A percentile compares a stretch with the other conserved stretches of the same genome.
Evolutionary conservation across 2,329 filamentous ascomycete species (phyloP).

Genomic region (Balansia obtecta): DNA sequence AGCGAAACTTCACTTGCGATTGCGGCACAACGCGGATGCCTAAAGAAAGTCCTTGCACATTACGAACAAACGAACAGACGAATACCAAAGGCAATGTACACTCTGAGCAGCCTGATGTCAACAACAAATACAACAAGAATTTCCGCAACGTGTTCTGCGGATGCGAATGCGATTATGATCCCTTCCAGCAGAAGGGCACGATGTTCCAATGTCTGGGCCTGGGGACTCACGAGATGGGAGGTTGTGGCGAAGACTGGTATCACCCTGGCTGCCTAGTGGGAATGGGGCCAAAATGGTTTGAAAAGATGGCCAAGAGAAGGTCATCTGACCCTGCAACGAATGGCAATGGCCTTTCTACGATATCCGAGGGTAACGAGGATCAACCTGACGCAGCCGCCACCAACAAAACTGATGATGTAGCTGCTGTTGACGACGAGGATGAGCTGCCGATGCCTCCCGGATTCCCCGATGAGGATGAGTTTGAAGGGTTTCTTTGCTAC

Average conservation of each 20-base stretch:
- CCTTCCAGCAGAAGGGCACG: conserved; percentile 80
- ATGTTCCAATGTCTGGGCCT: conserved; percentile 97
- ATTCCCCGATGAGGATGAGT: conserved; percentile 81
- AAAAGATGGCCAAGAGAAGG: conserved; percentile 33
- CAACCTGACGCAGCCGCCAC: conserved; percentile 12
- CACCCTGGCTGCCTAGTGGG: conserved; percentile 88
- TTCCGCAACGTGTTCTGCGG: conserved; percentile 88
- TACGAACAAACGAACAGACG: conserved; percentile 61
- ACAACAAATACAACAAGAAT: conserved; percentile 92
- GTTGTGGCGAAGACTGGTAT: conserved; percentile 96
- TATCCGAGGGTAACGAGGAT: conserved; percentile 34
- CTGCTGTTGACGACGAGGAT: conserved; percentile 36
- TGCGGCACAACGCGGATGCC: conserved; percentile 80
- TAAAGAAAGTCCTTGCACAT: conserved; percentile 55
- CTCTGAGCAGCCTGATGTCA: conserved; percentile 57
- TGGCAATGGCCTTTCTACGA: conserved; percentile 29
- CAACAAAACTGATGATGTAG: conserved; percentile 12
- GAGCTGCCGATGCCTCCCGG: conserved; percentile 64
- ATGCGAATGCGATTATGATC: conserved; percentile 78
- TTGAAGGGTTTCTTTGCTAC: conserved; percentile 86
- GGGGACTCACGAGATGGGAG: conserved; percentile 66
- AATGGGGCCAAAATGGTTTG: conserved; percentile 60
- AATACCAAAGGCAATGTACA: conserved; percentile 66
- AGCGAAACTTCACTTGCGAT: conserved; percentile 92
- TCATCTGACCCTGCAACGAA: conserved; percentile 5